Conservation (phyloP, 441 rosid species). For the Pelargonium australe region DNA sequence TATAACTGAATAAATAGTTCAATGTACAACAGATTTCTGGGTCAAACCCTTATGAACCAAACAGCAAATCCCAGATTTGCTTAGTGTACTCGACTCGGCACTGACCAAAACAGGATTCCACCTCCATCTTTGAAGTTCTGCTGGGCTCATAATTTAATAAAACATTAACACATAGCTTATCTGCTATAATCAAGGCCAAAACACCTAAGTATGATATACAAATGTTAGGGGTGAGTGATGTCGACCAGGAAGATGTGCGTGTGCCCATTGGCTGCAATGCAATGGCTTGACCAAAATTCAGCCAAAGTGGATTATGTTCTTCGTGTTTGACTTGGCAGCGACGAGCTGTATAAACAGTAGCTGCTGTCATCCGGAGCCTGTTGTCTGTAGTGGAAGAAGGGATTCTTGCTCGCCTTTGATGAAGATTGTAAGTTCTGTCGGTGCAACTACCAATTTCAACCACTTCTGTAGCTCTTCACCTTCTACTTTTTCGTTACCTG, state of each 20-base stretch:
- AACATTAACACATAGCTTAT: constrained; percentile 8
- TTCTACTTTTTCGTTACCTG: constrained; percentile 90
- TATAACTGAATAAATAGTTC: not conserved
- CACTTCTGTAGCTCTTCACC: constrained; percentile 84
- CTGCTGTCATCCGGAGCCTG: constrained; percentile 22
- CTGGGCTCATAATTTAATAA: constrained; percentile 10
- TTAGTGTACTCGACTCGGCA: not conserved
- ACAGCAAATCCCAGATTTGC: not conserved
- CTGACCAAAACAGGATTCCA: not conserved
- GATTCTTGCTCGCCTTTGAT: constrained; percentile 50
- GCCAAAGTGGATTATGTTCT: not conserved
- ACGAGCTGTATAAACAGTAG: not conserved
- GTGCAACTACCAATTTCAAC: constrained; percentile 77
- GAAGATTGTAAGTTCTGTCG: constrained; percentile 60
- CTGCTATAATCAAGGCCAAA: constrained; percentile 22
- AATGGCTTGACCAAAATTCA: constrained; percentile 13
- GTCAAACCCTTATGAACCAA: not conserved
- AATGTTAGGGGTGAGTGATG: constrained; percentile 12
- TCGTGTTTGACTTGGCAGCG: constrained; percentile 5
- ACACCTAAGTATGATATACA: constrained; percentile 27
- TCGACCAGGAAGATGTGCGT: constrained; percentile 9
- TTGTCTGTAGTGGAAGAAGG: constrained; percentile 36
- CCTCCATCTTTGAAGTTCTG: constrained; percentile 1
- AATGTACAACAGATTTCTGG: constrained; percentile 1
- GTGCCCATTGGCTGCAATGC: constrained; percentile 7